Base-by-base conservation (phyloP, 768 basidiomycete species). In the Lentinula boryana region DNA sequence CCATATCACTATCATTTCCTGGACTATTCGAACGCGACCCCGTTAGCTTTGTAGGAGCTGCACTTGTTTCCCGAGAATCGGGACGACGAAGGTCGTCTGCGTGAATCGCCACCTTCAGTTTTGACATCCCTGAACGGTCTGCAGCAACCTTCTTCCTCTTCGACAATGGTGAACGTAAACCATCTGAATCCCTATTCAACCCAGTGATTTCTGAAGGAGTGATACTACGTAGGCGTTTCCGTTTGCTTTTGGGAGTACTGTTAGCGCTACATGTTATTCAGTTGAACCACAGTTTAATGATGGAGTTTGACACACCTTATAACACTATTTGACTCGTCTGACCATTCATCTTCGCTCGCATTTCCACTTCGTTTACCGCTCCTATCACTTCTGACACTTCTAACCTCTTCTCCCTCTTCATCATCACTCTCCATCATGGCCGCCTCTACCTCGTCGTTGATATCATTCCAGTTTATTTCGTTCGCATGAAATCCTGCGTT, bases 401-500 rank as follows among this genome's bases (percentile, higher is more conserved):
- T 74, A 9, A 72, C 74, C 15, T 65, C 73, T 16, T 58, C 57
- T 15, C 76, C 78, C 9, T 82, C 81, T 33, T 84, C 84, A 57
- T 88, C 87, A 62, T 89, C 86, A 63, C 86, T 86, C 76, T 91
- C 89, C 63, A 86, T 87, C 84, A 95, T 85, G 41, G 90, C 88
- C 46, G 87, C 93, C 63, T 93, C 91, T 38, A 95, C 87, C 68
- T 95, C 95, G 62, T 88, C 84, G 68, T 91, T 90, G 65, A 92
- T 87, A 65, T 86, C 87, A 65, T 86, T 84, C 88, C 92, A 93
- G 69, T 93, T 81, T 60, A 92, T 85, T 50, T 84, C 84, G 61
- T 74, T 79, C 60, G 87, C 75, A 69, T 82, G 82, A 51, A 88
- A 72, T 38, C 62, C 66, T 31, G 36, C 18, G 10, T 18, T 49